Percentiles rank a stretch among this genome's conserved stretches.
These are phyloP conservation scores for Yamadazyma kanchanaburiensis DNA, from an alignment of 1,139 yeast species.

Conservation along the genomic window DNA sequence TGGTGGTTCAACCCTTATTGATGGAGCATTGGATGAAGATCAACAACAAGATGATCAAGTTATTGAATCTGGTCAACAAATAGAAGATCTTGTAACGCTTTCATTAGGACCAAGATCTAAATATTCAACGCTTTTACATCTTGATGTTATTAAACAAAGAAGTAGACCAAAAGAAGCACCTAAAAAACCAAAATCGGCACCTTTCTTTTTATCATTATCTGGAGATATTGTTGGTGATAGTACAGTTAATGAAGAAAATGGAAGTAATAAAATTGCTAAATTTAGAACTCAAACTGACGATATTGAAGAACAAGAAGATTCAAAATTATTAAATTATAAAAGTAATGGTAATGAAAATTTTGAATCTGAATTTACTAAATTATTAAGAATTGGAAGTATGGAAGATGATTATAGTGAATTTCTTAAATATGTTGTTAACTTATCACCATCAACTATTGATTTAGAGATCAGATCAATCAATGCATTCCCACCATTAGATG, in stretches of 20 bases:
- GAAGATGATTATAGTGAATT: slow-evolving; percentile 45
- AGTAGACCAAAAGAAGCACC: slow-evolving; percentile 90
- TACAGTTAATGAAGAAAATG: slow-evolving; percentile 60
- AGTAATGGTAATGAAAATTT: slow-evolving; percentile 34
- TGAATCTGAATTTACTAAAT: slow-evolving; percentile 72
- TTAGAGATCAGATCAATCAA: slow-evolving; percentile 81
- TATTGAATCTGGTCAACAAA: slow-evolving; percentile 45
- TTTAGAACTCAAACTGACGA: slow-evolving; percentile 5
- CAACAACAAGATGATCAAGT: slow-evolving; percentile 28
- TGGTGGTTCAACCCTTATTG: slow-evolving; percentile 71
- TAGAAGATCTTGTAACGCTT: slow-evolving; percentile 65
- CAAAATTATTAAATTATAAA: slow-evolving; percentile 27
- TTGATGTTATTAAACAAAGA: slow-evolving; percentile 81
- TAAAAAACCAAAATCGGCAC: slow-evolving; percentile 80
- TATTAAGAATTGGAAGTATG: slow-evolving; percentile 52
- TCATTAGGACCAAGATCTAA: slow-evolving; percentile 75
- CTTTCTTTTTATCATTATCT: slow-evolving; percentile 68
- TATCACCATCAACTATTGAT: slow-evolving; percentile 80
- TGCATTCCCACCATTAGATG: slow-evolving; percentile 60
- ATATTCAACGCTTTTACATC: slow-evolving; percentile 71
- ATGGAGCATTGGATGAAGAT: slow-evolving; percentile 57
- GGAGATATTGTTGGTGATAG: slow-evolving; percentile 70
- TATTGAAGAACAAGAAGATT: slow-evolving; percentile 16
- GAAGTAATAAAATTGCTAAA: slow-evolving; percentile 9
- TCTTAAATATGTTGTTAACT: slow-evolving; percentile 50